Evolutionary conservation across 306 rosid genomes (phyloP), one percentile per base, ranked within the genome.

Genomic region (Canavalia ensiformis): DNA sequence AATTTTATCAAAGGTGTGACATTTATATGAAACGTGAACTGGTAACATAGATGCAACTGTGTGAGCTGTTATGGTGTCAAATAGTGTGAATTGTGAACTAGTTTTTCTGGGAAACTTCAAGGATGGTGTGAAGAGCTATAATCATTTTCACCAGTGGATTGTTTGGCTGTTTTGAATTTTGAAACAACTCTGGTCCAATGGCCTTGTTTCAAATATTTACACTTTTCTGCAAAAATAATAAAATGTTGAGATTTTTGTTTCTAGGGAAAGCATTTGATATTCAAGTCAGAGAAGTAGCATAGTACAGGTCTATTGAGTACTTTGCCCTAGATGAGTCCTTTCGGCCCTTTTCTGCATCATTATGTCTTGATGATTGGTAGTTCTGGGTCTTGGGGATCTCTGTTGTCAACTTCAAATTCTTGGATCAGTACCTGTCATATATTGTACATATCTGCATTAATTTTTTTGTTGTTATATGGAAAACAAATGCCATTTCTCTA

Each of bases 1-100:
- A 59, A 93, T 95, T 82, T 50, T 93, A 83, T 88, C 97, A 54
- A 81, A 93, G 98, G 99, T 95, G 46, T 68, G 86, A 37, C 28
- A 63, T 55, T 74, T 67, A 33, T 54, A 80, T 56, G 85, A 82
- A 78, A 59, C 68, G 7, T 79, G 62, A 68, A 56, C 37, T 63
- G 77, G 51, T 78, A 75, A 44, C 79, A 65, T 80, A 57, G 11
- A 60, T 77, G 59, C 83, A 51, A 18, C 73, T 74, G 33, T 74
- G 78, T 34, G 70, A 41, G 81, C 76, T 59, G 60, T 51, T 52
- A 25, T 75, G 77, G 57, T 74, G 62, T 72, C 39, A 45, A 71
- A 80, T 66, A 47, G 31, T 74, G 80, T 44, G 31, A 51, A 68
- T 18, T 13, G 4, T 34, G 60, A 28, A 12, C 39, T 25, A 13